Evolutionary conservation across 1,139 yeast species (phyloP).

Genomic region (Pichia cactophila): DNA sequence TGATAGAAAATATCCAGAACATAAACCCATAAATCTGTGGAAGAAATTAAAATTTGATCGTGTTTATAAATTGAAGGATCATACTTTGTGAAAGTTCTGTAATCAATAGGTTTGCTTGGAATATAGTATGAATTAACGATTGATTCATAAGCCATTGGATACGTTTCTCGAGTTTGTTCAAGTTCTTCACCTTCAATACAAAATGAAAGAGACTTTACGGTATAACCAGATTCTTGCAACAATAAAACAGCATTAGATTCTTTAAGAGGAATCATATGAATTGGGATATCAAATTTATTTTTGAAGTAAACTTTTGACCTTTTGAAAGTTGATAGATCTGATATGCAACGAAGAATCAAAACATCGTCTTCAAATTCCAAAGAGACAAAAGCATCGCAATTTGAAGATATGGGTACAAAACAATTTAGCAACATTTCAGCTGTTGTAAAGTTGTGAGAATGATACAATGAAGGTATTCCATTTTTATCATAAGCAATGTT

Average conservation of each 20-base stretch:
- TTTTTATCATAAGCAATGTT: conserved; percentile 13
- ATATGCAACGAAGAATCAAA: conserved; percentile 2
- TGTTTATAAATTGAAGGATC: conserved; percentile 1
- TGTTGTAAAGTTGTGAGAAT: conserved; percentile 1
- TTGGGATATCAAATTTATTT: conserved; percentile 23
- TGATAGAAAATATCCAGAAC: conserved; percentile 22
- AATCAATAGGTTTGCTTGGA: conserved; percentile 16
- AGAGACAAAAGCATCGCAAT: conserved; percentile 6
- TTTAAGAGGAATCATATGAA: conserved; percentile 20
- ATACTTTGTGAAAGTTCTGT: not conserved
- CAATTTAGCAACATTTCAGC: conserved; percentile 2
- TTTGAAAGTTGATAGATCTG: conserved; percentile 1
- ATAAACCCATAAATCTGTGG: conserved; percentile 16
- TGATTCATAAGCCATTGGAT: conserved; percentile 4
- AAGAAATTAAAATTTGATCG: conserved; percentile 25
- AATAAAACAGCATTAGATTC: conserved; percentile 21
- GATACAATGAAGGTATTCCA: conserved; percentile 3
- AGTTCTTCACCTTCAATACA: conserved; percentile 23
- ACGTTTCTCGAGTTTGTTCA: conserved; percentile 17
- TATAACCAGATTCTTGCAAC: conserved; percentile 19
- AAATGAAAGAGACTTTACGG: conserved; percentile 21
- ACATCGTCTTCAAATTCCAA: not conserved
- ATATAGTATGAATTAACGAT: conserved; percentile 19
- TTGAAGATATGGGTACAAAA: conserved; percentile 1
- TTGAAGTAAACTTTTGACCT: conserved; percentile 12